Conservation (phyloP, 164 flowering plant species). For the Umbellularia californica region DNA sequence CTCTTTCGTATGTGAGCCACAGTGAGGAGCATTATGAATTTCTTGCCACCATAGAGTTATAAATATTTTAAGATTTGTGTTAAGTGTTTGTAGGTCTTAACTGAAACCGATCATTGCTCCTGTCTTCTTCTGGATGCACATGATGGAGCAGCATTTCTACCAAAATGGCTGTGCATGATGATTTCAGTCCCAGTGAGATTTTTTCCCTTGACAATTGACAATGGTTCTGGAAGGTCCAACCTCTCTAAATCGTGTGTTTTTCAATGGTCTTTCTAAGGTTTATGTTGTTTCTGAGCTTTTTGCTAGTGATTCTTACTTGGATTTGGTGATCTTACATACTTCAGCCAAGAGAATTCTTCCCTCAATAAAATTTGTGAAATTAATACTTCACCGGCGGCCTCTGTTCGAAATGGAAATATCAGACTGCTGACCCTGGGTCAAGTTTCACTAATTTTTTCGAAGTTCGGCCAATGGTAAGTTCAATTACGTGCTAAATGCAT, state of each 20-base stretch:
- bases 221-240: slow-evolving; percentile 33
- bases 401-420: too few relatives aligned
- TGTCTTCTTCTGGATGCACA: slow-evolving; percentile 95
- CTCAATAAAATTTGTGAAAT: too few relatives aligned
- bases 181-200: slow-evolving; percentile 30
- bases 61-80: neutral
- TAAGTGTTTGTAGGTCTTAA: slow-evolving; percentile 56
- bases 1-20: neutral
- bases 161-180: slow-evolving; percentile 29
- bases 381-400: too few relatives aligned
- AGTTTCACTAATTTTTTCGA: too few relatives aligned
- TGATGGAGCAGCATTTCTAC: slow-evolving; percentile 86
- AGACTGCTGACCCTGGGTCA: too few relatives aligned
- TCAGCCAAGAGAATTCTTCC: too few relatives aligned
- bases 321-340: neutral
- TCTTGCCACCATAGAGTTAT: neutral
- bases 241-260: neutral
- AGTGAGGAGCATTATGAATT: neutral
- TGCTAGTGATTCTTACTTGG: neutral
- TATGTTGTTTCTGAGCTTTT: slow-evolving; percentile 5
- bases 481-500: too few relatives aligned
- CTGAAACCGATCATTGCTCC: slow-evolving; percentile 88
- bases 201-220: slow-evolving; percentile 29
- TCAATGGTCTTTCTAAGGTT: slow-evolving; percentile 48
- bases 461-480: too few relatives aligned